Evolutionary conservation across 1,284 basidiomycete species (phyloP), one percentile per base, ranked within the genome.

Genomic region (Naganishia liquefaciens): DNA sequence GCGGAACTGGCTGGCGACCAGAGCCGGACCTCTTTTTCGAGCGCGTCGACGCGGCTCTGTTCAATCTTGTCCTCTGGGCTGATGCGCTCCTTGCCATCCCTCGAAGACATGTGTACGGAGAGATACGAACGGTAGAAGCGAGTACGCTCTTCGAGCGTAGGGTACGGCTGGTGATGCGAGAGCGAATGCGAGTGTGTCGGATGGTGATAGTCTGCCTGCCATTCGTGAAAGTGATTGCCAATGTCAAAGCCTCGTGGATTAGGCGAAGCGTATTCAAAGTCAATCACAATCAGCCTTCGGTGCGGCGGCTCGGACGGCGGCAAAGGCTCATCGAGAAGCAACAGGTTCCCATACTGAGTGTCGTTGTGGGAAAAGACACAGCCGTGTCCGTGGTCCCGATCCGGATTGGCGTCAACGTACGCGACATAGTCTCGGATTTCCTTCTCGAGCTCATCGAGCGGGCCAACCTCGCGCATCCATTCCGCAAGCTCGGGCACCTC

Each of bases 211-310:
- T 95, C 84, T 21, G 91, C 89, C 30, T 89, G 89, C 93, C 93
- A 96, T 79, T 96, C 93, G 75, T 91, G 87, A 79, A 95, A 96
- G 79, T 96, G 93, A 79, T 96, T 96, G 66, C 89, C 93, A 72
- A 97, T 92, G 76, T 97, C 93, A 78, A 87, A 94, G 2, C 90
- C 89, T 3, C 91, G 86, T 30, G 91, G 87, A 76, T 95, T 96
- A 2, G 89, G 88, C 0, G 87, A 84, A 9, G 93, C 91, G 74
- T 96, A 97, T 80, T 97, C 93, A 75, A 95, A 96, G 79, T 96
- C 93, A 69, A 96, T 90, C 42, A 96, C 91, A 74, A 94, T 90
- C 71, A 94, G 87, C 89, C 72, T 65, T 64, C 80, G 77, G 69
- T 81, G 80, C n/a, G 74, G 70, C 1, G 80, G 79, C 7, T 72